phyloP scores from a whole-genome alignment of 2,329 filamentous ascomycete genomes.

The Pseudopyrenochaeta lycopersici region DNA sequence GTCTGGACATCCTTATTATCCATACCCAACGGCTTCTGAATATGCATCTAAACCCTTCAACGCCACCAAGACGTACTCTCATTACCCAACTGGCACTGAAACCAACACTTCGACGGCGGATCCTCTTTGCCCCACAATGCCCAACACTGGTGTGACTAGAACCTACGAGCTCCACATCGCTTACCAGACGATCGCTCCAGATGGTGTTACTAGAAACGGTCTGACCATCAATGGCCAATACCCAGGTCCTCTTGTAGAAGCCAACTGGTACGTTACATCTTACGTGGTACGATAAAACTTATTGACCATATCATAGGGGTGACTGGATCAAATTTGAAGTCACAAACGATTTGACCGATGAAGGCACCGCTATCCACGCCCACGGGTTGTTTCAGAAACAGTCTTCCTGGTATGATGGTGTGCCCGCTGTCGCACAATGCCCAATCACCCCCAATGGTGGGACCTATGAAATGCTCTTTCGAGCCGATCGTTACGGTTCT shows the following conservation, averaged over 20 bases:
- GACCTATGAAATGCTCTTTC: slow-evolving; percentile 28
- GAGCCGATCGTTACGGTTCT: slow-evolving; percentile 41
- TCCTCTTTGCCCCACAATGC: slow-evolving; percentile 34
- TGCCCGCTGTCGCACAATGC: slow-evolving; percentile 46
- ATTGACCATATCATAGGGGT: slow-evolving; percentile 28
- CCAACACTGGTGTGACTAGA: slow-evolving; percentile 44
- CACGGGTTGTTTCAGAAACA: slow-evolving; percentile 44
- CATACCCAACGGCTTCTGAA: slow-evolving; percentile 18
- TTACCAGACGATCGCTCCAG: slow-evolving; percentile 40
- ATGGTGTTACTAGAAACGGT: slow-evolving; percentile 39
- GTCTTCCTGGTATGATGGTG: slow-evolving; percentile 49
- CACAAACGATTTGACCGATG: slow-evolving; percentile 42
- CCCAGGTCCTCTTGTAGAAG: slow-evolving; percentile 44
- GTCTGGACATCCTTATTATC: not conserved
- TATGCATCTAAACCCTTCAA: slow-evolving; percentile 11
- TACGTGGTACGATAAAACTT: not conserved
- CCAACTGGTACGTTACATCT: slow-evolving; percentile 29
- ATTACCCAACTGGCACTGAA: slow-evolving; percentile 5
- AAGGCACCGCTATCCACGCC: slow-evolving; percentile 47
- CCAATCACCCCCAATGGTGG: slow-evolving; percentile 44
- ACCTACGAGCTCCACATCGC: slow-evolving; percentile 37
- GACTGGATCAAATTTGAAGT: slow-evolving; percentile 38
- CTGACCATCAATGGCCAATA: slow-evolving; percentile 43
- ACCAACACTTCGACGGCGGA: slow-evolving; percentile 17
- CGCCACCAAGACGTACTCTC: slow-evolving; percentile 8